phyloP scores from a whole-genome alignment of 2,329 filamentous ascomycete genomes.

The Sarocladium oryzae region DNA sequence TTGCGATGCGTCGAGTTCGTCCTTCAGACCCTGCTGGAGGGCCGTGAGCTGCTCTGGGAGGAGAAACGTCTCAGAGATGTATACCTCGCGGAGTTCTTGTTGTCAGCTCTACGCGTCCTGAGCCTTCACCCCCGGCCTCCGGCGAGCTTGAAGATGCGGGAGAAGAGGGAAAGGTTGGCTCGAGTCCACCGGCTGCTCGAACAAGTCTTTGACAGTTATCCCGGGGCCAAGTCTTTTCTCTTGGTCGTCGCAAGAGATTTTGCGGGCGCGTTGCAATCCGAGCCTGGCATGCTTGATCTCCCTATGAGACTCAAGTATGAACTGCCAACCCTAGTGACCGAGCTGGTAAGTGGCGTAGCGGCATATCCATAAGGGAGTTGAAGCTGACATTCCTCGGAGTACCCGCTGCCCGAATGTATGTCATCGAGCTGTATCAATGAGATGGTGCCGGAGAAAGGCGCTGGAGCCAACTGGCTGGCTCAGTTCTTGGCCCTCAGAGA shows the following conservation, averaged over 20 bases:
- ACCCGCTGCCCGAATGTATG: conserved; percentile 29
- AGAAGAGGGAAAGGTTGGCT: conserved; percentile 30
- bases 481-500: conserved; percentile 33
- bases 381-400: conserved; percentile 18
- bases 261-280: conserved; percentile 25
- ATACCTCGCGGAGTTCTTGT: conserved; percentile 30
- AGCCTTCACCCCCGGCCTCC: conserved; percentile 30
- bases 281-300: conserved; percentile 27
- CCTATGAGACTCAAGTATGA: conserved; percentile 26
- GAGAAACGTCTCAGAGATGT: conserved; percentile 25
- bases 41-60: conserved; percentile 28
- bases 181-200: conserved; percentile 31
- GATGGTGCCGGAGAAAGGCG: conserved; percentile 23
- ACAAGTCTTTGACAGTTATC: conserved; percentile 31
- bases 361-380: neutral
- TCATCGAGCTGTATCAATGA: conserved; percentile 26
- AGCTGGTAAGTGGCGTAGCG: conserved; percentile 24
- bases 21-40: conserved; percentile 28
- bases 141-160: conserved; percentile 22
- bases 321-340: conserved; percentile 28
- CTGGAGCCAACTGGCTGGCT: conserved; percentile 26
- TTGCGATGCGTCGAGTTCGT: conserved; percentile 31
- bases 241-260: conserved; percentile 31
- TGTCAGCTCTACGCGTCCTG: conserved; percentile 30
- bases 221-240: conserved; percentile 30